Evolutionary conservation across 1,284 basidiomycete species (phyloP), one percentile per base, ranked within the genome.

Genomic region (Pseudozyma tsukubaensis): DNA sequence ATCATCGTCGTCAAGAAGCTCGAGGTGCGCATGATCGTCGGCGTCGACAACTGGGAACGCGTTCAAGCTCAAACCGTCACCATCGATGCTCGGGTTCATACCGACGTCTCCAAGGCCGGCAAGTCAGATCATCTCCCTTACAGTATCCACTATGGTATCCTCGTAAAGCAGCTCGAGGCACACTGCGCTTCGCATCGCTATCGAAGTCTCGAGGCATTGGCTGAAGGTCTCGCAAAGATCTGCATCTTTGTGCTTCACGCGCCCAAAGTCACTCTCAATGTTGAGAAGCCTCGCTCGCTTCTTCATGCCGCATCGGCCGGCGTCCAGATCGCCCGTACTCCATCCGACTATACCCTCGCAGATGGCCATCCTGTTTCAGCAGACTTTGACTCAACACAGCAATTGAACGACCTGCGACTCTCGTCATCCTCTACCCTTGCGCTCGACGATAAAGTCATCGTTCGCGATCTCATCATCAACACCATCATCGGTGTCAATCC

Each of bases 401-500:
- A 50, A 21, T 50, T 60, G 48, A 50, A 60, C 35, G 52, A 56
- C 21, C 67, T 70, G 42, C 58, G 56, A 43, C 78, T 79, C 24
- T 61, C 71, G 12, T 70, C 77, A 11, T 35, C 45, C 36, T 79
- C 78, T 3, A 39, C 39, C 11, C 62, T 58, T 14, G 74, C 77
- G 6, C 47, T 63, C 19, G 50, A 78, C 32, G 78, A 82, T 63
- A 76, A 59, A 42, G 73, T 88, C 71, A 81, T 85, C 50, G 83
- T 92, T 8, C 85, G 87, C 18, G 87, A 88, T 65, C 83, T 93
- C 7, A 85, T 86, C 32, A 88, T 89, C 49, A 86, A 88, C 19
- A 87, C 89, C 32, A 88, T 94, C 58, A 86, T 94, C 50, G 93
- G 92, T 0, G 87, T 94, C 50, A 90, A 92, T 77, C 86, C 88